Percentiles rank a stretch among this genome's conserved stretches.
phyloP scores from a whole-genome alignment of 495 filamentous ascomycete species.

The Podospora anserina region DNA sequence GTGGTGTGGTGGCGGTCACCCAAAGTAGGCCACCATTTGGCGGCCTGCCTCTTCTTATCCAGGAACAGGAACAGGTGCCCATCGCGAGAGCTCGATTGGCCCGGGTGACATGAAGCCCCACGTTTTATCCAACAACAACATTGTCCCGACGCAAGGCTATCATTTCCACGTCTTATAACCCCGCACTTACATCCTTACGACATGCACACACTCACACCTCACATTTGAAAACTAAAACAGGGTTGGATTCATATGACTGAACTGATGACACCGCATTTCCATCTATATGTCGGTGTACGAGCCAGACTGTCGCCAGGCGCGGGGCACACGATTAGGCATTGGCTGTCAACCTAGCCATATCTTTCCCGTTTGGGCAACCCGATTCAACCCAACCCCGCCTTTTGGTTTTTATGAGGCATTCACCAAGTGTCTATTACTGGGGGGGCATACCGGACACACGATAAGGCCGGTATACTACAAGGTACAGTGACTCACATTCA shows the following conservation, averaged over 20 bases:
- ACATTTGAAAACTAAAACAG: neutral
- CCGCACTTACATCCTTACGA: neutral
- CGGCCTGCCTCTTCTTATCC: slow-evolving; percentile 1
- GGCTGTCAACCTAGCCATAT: neutral
- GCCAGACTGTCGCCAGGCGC: neutral
- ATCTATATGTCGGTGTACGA: neutral
- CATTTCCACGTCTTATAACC: neutral
- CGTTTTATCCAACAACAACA: neutral
- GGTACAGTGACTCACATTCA: neutral
- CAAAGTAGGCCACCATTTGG: neutral
- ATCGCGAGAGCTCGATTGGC: slow-evolving; percentile 4
- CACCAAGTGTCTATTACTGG: neutral
- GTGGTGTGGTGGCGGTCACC: neutral
- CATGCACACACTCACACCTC: neutral
- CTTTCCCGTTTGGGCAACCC: neutral
- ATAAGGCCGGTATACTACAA: neutral
- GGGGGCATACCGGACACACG: neutral
- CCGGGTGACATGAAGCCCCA: neutral
- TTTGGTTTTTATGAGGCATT: neutral
- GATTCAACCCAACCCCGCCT: neutral
- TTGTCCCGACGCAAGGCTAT: neutral
- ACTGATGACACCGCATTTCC: neutral
- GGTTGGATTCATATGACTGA: neutral
- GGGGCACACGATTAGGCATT: neutral
- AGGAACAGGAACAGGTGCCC: slow-evolving; percentile 4